Conservation (phyloP, 2,329 filamentous ascomycete species). For the Fusarium irregulare region DNA sequence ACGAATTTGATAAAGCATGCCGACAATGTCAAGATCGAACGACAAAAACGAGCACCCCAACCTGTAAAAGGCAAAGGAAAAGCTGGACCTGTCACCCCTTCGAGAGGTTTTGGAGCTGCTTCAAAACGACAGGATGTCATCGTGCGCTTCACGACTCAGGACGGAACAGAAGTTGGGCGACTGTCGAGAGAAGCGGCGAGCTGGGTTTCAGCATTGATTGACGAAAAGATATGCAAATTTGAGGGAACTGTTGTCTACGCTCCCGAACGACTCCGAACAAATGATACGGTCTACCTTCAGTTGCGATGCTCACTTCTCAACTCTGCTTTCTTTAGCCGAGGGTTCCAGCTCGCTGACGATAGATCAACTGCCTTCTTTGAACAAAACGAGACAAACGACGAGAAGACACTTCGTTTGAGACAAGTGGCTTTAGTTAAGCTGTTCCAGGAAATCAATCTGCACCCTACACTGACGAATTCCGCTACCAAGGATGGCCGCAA, state of each 20-base stretch:
- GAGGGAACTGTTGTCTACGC: constrained; percentile 90
- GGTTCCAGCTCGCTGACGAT: constrained; percentile 74
- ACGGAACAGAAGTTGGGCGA: constrained; percentile 85
- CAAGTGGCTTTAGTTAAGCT: constrained; percentile 90
- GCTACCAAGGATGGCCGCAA: constrained; percentile 85
- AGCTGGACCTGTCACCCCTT: constrained; percentile 50
- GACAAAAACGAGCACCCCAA: constrained; percentile 75
- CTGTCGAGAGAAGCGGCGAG: constrained; percentile 86
- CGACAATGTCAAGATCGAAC: constrained; percentile 86
- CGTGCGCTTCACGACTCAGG: constrained; percentile 86
- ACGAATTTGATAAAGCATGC: constrained; percentile 79
- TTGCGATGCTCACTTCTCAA: constrained; percentile 80
- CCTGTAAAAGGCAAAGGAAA: constrained; percentile 59
- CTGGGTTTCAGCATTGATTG: constrained; percentile 93
- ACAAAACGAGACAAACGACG: constrained; percentile 85
- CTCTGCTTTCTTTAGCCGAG: constrained; percentile 74
- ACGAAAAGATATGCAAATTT: constrained; percentile 89
- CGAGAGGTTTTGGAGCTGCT: constrained; percentile 59
- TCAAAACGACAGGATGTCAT: constrained; percentile 83
- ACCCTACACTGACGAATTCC: constrained; percentile 79
- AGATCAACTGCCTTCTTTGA: constrained; percentile 81
- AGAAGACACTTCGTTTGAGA: constrained; percentile 82
- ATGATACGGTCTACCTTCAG: constrained; percentile 95
- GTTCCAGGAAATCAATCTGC: constrained; percentile 87
- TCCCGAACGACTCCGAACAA: constrained; percentile 84